These are phyloP conservation scores for Claviceps humidiphila DNA, from an alignment of 2,329 filamentous ascomycete species.

Conservation along the genomic window DNA sequence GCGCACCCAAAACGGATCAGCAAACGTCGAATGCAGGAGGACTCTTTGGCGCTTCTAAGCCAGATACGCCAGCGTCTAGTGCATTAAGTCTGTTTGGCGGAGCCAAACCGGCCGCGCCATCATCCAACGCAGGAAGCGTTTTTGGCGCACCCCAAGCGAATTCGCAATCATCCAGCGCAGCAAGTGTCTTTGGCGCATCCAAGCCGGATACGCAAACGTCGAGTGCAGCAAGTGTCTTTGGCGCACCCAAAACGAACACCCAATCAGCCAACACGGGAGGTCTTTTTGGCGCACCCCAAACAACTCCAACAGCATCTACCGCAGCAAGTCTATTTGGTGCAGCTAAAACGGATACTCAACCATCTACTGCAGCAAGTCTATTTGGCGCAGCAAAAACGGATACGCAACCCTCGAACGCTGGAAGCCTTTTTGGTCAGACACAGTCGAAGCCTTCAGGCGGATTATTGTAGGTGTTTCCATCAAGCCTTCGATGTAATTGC, in stretches of 20 bases:
- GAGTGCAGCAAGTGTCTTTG: conserved; percentile 16
- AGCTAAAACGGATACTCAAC: conserved; percentile 7
- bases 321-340: conserved; percentile 5
- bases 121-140: conserved; percentile 14
- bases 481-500: neutral
- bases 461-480: conserved; percentile 17
- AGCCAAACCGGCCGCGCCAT: conserved; percentile 8
- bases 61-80: too few species aligned
- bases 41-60: too few species aligned
- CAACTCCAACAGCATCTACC: conserved; percentile 9
- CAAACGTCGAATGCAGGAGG: conserved; percentile 10
- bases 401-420: conserved; percentile 8
- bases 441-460: conserved; percentile 20
- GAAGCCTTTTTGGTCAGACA: conserved; percentile 21
- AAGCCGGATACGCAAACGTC: conserved; percentile 9
- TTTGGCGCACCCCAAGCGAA: conserved; percentile 14
- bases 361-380: conserved; percentile 16
- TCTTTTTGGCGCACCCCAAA: conserved; percentile 16
- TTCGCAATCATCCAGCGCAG: conserved; percentile 8
- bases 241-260: conserved; percentile 10
- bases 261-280: conserved; percentile 13
- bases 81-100: conserved; percentile 16
- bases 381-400: conserved; percentile 15
- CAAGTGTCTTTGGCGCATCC: conserved; percentile 17
- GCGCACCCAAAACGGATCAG: conserved; percentile 10